Evolutionary conservation across 1,284 basidiomycete species (phyloP).

Genomic region (Cryptococcus sp.): DNA sequence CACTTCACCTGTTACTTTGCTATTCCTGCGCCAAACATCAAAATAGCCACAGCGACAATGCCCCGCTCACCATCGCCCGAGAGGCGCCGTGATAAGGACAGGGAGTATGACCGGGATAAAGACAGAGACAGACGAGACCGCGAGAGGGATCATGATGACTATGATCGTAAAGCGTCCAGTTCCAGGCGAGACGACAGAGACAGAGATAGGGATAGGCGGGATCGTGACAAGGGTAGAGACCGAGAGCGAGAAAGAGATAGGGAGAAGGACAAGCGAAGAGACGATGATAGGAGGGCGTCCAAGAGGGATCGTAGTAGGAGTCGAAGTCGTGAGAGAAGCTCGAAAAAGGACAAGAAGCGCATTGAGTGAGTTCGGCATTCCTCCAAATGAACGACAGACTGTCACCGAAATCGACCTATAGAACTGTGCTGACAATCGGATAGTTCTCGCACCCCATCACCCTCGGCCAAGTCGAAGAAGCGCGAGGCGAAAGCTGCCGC

Average conservation of each 20-base stretch:
- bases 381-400: not conserved
- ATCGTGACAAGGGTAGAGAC: slow-evolving; percentile 23
- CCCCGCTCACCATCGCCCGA: slow-evolving; percentile 31
- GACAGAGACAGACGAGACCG: slow-evolving; percentile 7
- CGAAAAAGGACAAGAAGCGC: slow-evolving; percentile 45
- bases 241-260: slow-evolving; percentile 21
- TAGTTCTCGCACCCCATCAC: slow-evolving; percentile 47
- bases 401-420: not conserved
- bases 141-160: slow-evolving; percentile 9
- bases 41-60: slow-evolving; percentile 16
- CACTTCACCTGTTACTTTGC: not conserved
- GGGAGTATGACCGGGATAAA: slow-evolving; percentile 9
- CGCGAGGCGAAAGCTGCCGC: slow-evolving; percentile 73
- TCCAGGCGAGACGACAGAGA: slow-evolving; percentile 19
- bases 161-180: slow-evolving; percentile 12
- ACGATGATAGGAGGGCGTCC: slow-evolving; percentile 25
- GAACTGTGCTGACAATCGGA: slow-evolving; percentile 5
- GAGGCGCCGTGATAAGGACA: slow-evolving; percentile 14
- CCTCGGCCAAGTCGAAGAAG: slow-evolving; percentile 55
- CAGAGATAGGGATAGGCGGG: slow-evolving; percentile 29
- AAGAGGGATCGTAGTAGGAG: slow-evolving; percentile 31
- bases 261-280: slow-evolving; percentile 24
- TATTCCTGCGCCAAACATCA: too few relatives aligned
- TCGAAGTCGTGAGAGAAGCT: slow-evolving; percentile 33
- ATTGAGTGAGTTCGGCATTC: slow-evolving; percentile 13